Evolutionary conservation across 345 rosid genomes (phyloP), one percentile per base, ranked within the genome.

Genomic region (Cardiospermum halicacabum): DNA sequence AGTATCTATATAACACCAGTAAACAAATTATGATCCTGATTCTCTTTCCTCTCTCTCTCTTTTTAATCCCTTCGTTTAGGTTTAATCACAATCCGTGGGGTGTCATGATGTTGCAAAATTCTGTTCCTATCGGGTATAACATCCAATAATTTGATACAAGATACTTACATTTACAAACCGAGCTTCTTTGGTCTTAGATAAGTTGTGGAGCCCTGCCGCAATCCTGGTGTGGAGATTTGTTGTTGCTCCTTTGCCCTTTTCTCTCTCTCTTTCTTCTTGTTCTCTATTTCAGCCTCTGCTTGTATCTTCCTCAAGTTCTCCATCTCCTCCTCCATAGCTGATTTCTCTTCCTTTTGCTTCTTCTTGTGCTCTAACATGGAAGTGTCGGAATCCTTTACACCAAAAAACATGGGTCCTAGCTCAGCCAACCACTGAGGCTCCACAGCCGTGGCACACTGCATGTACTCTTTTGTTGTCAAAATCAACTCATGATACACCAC

Each of bases 241-340:
- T 93, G 97, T 70, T 82, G 97, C 75, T 81, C 87, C 76, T 83
- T 91, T 22, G 67, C 81, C 37, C 91, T 78, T 77, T 81, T 87
- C 77, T 57, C 68, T 60, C 66, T 78, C 53, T 94, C 96, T 63
- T 59, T 85, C 75, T 60, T 80, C 71, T 79, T 89, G 74, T 58
- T 76, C 62, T 71, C 72, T 60, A 34, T 71, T 74, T 91, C 89
- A 3, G 51, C 74, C 72, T 80, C 89, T 2, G 81, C 97, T 68
- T 91, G 96, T 54, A 53, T 78, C 75, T 78, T 91, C 75, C 97
- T 85, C 82, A 89, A 62, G 64, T 77, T 85, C 63, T 91, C 99
- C 97, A 88, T 87, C 65, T 91, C 97, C 82, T 85, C 93, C 72
- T 91, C 99, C 99, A 91, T 91, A 0, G 95, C 95, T 1, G 95